These are phyloP conservation scores for Tolypocladium nubicola DNA, from an alignment of 2,329 filamentous ascomycete genomes.

Conservation along the genomic window DNA sequence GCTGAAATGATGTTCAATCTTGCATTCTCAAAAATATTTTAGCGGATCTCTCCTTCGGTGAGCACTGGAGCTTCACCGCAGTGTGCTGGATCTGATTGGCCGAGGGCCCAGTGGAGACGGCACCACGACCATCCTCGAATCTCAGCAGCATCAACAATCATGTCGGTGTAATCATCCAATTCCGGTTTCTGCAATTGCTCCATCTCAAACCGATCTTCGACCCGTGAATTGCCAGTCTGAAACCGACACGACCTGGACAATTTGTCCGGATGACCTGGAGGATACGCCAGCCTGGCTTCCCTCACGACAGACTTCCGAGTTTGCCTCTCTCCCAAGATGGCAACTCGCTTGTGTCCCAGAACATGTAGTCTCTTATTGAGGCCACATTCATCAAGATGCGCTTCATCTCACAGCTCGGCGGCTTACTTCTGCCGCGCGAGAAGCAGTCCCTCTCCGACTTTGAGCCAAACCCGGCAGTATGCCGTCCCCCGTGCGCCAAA, in stretches of 20 bases:
- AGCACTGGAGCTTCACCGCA: background rate
- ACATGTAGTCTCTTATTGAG: background rate
- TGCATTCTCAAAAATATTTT: constrained; percentile 6
- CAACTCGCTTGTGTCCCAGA: background rate
- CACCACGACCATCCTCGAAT: background rate
- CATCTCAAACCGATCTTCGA: background rate
- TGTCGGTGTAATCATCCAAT: background rate
- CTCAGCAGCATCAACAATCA: background rate
- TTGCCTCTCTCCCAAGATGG: background rate
- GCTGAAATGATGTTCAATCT: background rate
- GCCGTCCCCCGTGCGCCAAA: constrained; percentile 3
- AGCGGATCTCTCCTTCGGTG: constrained; percentile 1
- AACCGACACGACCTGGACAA: background rate
- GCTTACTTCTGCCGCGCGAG: background rate
- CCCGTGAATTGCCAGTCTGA: background rate
- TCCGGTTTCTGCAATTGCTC: too few relatives aligned
- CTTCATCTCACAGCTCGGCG: background rate
- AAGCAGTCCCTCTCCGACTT: background rate
- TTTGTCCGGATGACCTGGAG: background rate
- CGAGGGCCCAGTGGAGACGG: background rate
- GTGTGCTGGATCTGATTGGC: constrained; percentile 4
- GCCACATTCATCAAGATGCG: background rate
- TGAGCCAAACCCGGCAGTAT: background rate
- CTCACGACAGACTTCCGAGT: background rate
- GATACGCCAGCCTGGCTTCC: background rate